Conservation (phyloP, 352 stramenopile species). For the Phytophthora pistaciae region DNA sequence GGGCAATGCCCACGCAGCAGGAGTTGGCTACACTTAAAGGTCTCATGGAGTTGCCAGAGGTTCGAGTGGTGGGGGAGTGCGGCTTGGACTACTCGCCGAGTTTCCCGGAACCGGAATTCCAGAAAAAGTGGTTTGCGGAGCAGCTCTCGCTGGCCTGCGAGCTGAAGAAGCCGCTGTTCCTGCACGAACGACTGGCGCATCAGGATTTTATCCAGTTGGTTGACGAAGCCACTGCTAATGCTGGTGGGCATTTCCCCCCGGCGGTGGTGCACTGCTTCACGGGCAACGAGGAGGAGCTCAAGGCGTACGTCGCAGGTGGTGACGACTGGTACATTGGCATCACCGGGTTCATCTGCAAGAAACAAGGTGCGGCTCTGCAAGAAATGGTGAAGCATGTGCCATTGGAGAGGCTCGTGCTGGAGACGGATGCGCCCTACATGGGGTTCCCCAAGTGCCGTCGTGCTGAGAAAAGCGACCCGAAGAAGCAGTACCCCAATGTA, state of each 20-base stretch:
- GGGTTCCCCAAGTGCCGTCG: conserved; percentile 74
- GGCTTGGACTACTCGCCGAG: conserved; percentile 80
- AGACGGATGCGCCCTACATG: conserved; percentile 95
- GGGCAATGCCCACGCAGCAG: conserved; percentile 39
- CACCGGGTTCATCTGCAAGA: conserved; percentile 92
- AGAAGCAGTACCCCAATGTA: conserved; percentile 86
- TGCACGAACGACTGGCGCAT: conserved; percentile 86
- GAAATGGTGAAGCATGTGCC: conserved; percentile 71
- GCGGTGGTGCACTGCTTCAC: conserved; percentile 94
- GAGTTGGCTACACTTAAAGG: conserved; percentile 44
- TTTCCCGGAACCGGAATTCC: conserved; percentile 54
- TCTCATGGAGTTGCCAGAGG: conserved; percentile 45
- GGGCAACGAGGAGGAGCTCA: conserved; percentile 72
- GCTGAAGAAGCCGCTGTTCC: conserved; percentile 81
- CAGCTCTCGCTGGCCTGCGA: conserved; percentile 74
- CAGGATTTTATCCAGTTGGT: conserved; percentile 80
- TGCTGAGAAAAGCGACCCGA: conserved; percentile 42
- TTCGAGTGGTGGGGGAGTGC: conserved; percentile 77
- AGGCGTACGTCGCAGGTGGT: conserved; percentile 69
- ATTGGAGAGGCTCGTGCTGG: conserved; percentile 87
- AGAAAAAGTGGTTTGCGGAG: conserved; percentile 73
- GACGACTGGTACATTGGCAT: conserved; percentile 91
- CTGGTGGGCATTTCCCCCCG: conserved; percentile 50
- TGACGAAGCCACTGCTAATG: conserved; percentile 50
- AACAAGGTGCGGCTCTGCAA: conserved; percentile 60